Base-by-base conservation (phyloP, 1,284 basidiomycete species). In the Microbotryum silenes-acaulis region DNA sequence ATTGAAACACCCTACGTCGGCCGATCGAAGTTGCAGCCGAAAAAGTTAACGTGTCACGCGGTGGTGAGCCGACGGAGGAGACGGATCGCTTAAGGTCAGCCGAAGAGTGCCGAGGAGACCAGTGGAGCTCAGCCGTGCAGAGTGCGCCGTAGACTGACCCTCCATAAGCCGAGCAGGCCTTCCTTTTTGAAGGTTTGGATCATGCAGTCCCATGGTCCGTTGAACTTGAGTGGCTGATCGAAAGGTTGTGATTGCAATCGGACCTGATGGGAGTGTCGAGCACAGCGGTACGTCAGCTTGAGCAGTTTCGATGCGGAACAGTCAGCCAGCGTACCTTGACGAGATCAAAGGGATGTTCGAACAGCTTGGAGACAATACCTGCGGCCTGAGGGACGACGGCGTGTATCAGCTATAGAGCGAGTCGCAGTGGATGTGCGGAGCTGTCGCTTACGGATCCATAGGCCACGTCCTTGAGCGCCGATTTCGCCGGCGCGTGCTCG, bases 331-430 rank as follows among this genome's bases (percentile, higher is more conserved):
- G 18, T 21, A 60, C 63, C 70, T 71, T 64, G 74, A 87, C 85
- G 45, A 90, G 79, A 77, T 91, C 89, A 72, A 90, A 89, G 1
- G 88, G 88, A 71, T 90, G 87, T 76, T 91, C 89, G 69, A 91
- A 86, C 21, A 89, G 80, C 76, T 90, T 89, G 42, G 88, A 85
- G 12, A 81, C 78, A 78, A 90, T 87, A n/a, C 88, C 88, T 46
- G 88, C 87, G 21, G 82, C 74, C 87, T 82, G 63, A 5, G 27
- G 25, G 10, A 56, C 44, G 16, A 31, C 33, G 20, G 4, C 6
- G 25, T 21, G 8, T 44, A 46, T 21, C 29, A 23, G 27, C 5
- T 46, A 2, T 20, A 37, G 21, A n/a, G 14, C 10, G 44, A 20
- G 23, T 23, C 29, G 23, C 10, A 12, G n/a, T 4, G 23, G 25